Conservation (phyloP, 2,329 filamentous ascomycete species). For the Ambrosiella cleistominuta region DNA sequence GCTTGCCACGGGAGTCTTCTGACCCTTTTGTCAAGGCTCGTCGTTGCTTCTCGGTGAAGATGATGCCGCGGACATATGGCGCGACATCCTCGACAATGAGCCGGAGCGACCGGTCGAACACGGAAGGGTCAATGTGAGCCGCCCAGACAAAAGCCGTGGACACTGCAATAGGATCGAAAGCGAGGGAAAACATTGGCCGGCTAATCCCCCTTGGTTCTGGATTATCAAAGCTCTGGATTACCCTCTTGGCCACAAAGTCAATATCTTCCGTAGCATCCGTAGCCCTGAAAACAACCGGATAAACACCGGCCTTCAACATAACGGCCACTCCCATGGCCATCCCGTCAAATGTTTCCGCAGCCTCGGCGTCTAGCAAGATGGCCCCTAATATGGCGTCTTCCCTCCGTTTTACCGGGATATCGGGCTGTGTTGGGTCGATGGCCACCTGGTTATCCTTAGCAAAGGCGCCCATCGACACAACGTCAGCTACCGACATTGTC, state of each 20-base stretch:
- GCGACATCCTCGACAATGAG: conserved; percentile 62
- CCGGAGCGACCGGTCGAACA: conserved; percentile 54
- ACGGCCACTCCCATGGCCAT: not conserved
- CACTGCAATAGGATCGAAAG: conserved; percentile 43
- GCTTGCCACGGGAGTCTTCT: conserved; percentile 27
- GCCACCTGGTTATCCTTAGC: conserved; percentile 21
- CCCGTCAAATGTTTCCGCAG: conserved; percentile 18
- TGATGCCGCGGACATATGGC: conserved; percentile 76
- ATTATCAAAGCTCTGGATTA: conserved; percentile 12
- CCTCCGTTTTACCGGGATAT: conserved; percentile 27
- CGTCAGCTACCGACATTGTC: conserved; percentile 47
- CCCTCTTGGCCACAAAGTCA: conserved; percentile 16
- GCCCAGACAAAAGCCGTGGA: conserved; percentile 16
- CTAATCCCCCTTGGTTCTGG: conserved; percentile 1
- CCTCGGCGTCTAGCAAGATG: conserved; percentile 30
- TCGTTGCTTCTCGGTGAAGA: conserved; percentile 54
- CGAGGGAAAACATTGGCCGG: conserved; percentile 20
- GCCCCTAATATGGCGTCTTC: conserved; percentile 35
- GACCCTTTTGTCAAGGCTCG: conserved; percentile 22
- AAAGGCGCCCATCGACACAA: conserved; percentile 29
- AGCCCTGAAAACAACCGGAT: not conserved
- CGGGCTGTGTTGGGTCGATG: conserved; percentile 47
- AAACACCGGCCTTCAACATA: conserved; percentile 4
- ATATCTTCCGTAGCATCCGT: not conserved
- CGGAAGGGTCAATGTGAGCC: conserved; percentile 41